Evolutionary conservation across 257 asterid genomes (phyloP).

Genomic region (Plectranthus barbatus): DNA sequence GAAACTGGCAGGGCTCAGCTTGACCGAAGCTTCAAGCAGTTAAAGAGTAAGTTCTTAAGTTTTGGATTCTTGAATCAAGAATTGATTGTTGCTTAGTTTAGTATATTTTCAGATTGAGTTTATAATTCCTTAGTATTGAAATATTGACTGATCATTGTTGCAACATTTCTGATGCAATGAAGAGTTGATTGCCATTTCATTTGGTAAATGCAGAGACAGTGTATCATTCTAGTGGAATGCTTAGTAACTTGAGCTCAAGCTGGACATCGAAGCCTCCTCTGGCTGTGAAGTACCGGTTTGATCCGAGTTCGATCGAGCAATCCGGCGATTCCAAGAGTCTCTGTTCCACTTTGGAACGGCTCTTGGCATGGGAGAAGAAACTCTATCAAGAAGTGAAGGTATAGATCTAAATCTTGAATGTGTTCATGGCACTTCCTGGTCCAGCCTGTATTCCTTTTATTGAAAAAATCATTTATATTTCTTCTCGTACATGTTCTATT

Average conservation of each 20-base stretch:
- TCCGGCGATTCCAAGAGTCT: slow-evolving; percentile 68
- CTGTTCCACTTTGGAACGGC: slow-evolving; percentile 80
- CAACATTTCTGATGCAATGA: not conserved
- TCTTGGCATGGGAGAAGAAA: slow-evolving; percentile 97
- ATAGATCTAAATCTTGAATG: slow-evolving; percentile 12
- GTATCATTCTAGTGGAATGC: slow-evolving; percentile 92
- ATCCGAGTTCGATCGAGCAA: slow-evolving; percentile 59
- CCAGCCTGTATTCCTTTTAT: not conserved
- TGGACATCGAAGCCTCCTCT: slow-evolving; percentile 97
- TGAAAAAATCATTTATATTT: not conserved
- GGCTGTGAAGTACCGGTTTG: slow-evolving; percentile 78
- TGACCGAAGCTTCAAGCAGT: slow-evolving; percentile 77
- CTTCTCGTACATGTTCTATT: slow-evolving; percentile 4
- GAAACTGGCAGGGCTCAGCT: slow-evolving; percentile 89
- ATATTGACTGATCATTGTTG: not conserved
- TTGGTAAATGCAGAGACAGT: slow-evolving; percentile 63
- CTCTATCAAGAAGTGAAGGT: slow-evolving; percentile 96
- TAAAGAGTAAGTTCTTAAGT: slow-evolving; percentile 52
- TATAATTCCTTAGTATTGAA: not conserved
- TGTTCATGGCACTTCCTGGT: not conserved
- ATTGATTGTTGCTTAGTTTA: not conserved
- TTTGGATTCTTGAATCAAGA: slow-evolving; percentile 2
- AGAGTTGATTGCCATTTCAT: not conserved
- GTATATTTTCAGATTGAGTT: not conserved
- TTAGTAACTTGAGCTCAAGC: slow-evolving; percentile 87